These are phyloP conservation scores for Venturia oleaginea DNA, from an alignment of 2,329 filamentous ascomycete genomes.

Conservation along the genomic window DNA sequence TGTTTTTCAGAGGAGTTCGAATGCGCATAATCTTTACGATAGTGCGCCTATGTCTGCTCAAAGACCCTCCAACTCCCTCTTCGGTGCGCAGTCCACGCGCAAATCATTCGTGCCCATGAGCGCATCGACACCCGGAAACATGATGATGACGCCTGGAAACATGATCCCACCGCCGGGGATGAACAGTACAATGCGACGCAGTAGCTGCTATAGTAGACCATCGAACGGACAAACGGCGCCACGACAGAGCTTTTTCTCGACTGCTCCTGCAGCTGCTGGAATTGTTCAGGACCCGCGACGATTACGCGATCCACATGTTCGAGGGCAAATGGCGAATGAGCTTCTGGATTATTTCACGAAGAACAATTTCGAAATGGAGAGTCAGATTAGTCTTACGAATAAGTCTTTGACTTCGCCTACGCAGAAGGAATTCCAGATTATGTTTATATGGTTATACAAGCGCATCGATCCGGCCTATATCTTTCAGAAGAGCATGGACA, in stretches of 20 bases:
- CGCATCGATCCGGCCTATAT: slow-evolving; percentile 89
- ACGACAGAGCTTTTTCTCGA: slow-evolving; percentile 83
- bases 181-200: slow-evolving; percentile 56
- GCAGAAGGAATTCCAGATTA: slow-evolving; percentile 94
- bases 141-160: slow-evolving; percentile 29
- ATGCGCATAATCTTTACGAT: slow-evolving; percentile 70
- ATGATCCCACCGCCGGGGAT: slow-evolving; percentile 34
- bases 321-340: slow-evolving; percentile 77
- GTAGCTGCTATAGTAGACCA: slow-evolving; percentile 54
- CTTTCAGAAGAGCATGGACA: slow-evolving; percentile 90
- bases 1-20: slow-evolving; percentile 76
- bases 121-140: slow-evolving; percentile 29
- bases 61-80: slow-evolving; percentile 65
- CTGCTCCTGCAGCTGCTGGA: slow-evolving; percentile 70
- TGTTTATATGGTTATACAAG: slow-evolving; percentile 97
- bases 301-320: slow-evolving; percentile 70
- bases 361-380: slow-evolving; percentile 95
- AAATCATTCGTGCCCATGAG: slow-evolving; percentile 61
- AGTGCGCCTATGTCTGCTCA: slow-evolving; percentile 75
- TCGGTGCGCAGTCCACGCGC: slow-evolving; percentile 42
- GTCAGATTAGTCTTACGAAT: slow-evolving; percentile 85
- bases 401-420: slow-evolving; percentile 91
- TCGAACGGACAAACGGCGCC: slow-evolving; percentile 59
- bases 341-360: slow-evolving; percentile 84
- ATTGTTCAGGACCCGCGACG: slow-evolving; percentile 81